Percentiles rank a stretch among this genome's conserved stretches.
Conservation (phyloP, 2,329 filamentous ascomycete genomes). For the Talaromyces amestolkiae region DNA sequence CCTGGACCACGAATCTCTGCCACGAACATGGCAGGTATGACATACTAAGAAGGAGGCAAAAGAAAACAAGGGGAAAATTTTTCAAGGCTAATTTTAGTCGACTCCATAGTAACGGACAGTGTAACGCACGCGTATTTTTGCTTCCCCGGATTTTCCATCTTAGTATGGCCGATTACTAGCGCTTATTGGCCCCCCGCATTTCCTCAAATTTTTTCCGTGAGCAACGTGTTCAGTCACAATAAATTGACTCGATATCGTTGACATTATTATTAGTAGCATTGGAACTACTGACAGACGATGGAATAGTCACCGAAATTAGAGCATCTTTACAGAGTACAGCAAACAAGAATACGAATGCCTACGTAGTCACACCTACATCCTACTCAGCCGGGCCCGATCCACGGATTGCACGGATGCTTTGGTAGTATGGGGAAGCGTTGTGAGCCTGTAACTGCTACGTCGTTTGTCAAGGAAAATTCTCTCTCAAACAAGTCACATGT, state of each 20-base stretch:
- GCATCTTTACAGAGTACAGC: neutral
- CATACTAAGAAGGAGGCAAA: neutral
- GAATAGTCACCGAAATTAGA: neutral
- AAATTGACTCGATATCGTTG: neutral
- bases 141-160: slow-evolving; percentile 10
- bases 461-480: neutral
- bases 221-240: neutral
- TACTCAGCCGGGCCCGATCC: neutral
- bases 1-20: neutral
- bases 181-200: neutral
- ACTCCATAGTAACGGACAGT: neutral
- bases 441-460: neutral
- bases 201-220: neutral
- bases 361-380: neutral
- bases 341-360: neutral
- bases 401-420: neutral
- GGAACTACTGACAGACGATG: neutral
- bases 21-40: neutral
- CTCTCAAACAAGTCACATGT: neutral
- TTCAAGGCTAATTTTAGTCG: neutral
- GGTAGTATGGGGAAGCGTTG: neutral
- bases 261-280: neutral
- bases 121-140: neutral
- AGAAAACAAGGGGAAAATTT: neutral
- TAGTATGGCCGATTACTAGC: neutral